Conservation (phyloP, 352 stramenopile species). For the Paralagenidium karlingii region DNA sequence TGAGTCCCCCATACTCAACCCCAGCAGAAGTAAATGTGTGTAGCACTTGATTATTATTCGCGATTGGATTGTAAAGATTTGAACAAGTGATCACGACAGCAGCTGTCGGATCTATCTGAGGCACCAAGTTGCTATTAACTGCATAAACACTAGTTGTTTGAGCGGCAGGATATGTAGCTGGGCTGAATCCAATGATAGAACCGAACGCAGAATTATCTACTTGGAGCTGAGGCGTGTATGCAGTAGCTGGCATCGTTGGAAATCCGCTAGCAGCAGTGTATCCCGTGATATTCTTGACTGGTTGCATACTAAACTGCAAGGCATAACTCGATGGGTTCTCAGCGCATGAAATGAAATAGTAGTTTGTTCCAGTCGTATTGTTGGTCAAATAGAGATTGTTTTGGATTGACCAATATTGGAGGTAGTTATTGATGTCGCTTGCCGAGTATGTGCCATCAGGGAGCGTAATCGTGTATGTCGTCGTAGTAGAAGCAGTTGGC, state of each 20-base stretch:
- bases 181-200: constrained; percentile 3
- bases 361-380: too few relatives aligned
- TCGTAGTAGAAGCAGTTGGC: too few relatives aligned
- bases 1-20: constrained; percentile 6
- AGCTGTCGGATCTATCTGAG: constrained; percentile 4
- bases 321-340: constrained; percentile 51
- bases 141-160: constrained; percentile 4
- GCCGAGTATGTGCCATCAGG: too few relatives aligned
- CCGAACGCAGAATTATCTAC: constrained; percentile 2
- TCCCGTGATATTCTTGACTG: constrained; percentile 2
- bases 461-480: too few relatives aligned
- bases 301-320: neutral
- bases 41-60: constrained; percentile 12
- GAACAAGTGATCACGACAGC: constrained; percentile 3
- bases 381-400: too few relatives aligned
- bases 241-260: constrained; percentile 1
- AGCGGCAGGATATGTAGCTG: constrained; percentile 3
- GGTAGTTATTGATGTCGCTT: too few relatives aligned
- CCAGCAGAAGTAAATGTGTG: too few relatives aligned
- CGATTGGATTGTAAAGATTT: constrained; percentile 10
- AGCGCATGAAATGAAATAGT: too few relatives aligned
- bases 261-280: constrained; percentile 2
- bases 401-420: too few relatives aligned
- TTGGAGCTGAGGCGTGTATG: constrained; percentile 6
- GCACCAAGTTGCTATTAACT: constrained; percentile 7